These are phyloP conservation scores for Pilaira anomala DNA, from an alignment of 192 early-diverging fungal species.

Conservation along the genomic window DNA sequence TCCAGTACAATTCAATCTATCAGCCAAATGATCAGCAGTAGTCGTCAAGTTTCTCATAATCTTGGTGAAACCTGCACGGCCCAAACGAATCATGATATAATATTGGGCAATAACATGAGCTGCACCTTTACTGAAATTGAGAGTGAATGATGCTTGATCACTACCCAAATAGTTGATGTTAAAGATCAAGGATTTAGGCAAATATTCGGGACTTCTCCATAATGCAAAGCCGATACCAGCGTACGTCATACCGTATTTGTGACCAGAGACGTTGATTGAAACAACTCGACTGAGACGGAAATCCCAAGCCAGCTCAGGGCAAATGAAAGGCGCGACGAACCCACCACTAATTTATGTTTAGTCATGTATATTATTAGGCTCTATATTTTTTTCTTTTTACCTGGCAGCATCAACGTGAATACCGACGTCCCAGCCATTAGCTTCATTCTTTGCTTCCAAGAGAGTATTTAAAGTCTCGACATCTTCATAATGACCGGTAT, in stretches of 20 bases:
- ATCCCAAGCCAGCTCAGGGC: constrained; percentile 69
- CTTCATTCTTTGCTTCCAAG: constrained; percentile 58
- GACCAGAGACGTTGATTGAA: constrained; percentile 80
- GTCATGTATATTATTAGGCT: neutral
- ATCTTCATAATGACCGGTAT: constrained; percentile 84
- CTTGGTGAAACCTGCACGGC: constrained; percentile 60
- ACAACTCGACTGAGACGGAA: constrained; percentile 67
- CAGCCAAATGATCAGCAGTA: constrained; percentile 57
- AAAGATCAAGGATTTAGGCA: constrained; percentile 77
- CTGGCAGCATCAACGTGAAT: constrained; percentile 84
- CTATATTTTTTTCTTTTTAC: constrained; percentile 4
- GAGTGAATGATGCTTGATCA: constrained; percentile 55
- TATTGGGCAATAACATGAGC: constrained; percentile 75
- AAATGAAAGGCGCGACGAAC: constrained; percentile 79
- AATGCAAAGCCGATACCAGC: constrained; percentile 81
- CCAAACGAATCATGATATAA: constrained; percentile 75
- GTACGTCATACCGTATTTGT: constrained; percentile 69
- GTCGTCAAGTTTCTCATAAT: constrained; percentile 60
- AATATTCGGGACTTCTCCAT: constrained; percentile 63
- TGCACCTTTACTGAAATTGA: constrained; percentile 73
- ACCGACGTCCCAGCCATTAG: constrained; percentile 65
- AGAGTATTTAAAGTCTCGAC: constrained; percentile 59
- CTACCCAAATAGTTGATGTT: constrained; percentile 42
- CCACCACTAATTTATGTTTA: constrained; percentile 56
- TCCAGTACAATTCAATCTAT: constrained; percentile 53